Evolutionary conservation across 352 stramenopile species (phyloP).

Genomic region (Thalassiosira allenii): DNA sequence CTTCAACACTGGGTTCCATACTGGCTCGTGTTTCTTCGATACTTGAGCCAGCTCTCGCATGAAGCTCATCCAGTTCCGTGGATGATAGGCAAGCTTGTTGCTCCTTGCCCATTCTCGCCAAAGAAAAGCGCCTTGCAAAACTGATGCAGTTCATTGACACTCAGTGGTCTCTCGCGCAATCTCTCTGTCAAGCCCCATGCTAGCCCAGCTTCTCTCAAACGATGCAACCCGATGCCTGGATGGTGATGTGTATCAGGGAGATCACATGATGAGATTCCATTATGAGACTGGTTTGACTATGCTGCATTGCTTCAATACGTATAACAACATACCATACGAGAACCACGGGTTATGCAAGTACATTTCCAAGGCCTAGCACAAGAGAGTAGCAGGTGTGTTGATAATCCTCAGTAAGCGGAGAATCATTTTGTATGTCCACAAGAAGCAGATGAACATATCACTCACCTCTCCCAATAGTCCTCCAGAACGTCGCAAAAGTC

Average conservation of each 20-base stretch:
- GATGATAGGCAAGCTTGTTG: slow-evolving; percentile 12
- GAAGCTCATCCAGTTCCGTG: slow-evolving; percentile 20
- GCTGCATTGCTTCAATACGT: too few relatives aligned
- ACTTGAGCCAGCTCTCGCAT: background rate
- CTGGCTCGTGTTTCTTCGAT: slow-evolving; percentile 29
- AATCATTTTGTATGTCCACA: too few relatives aligned
- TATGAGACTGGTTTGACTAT: too few relatives aligned
- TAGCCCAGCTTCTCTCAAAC: slow-evolving; percentile 80
- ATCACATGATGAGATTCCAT: too few relatives aligned
- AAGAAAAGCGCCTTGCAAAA: slow-evolving; percentile 32
- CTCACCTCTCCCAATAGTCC: too few relatives aligned
- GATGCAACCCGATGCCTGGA: slow-evolving; percentile 77
- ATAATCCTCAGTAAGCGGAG: too few relatives aligned
- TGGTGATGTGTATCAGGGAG: too few relatives aligned
- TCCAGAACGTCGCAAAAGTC: too few relatives aligned
- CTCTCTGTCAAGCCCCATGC: slow-evolving; percentile 54
- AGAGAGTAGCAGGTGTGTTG: too few relatives aligned
- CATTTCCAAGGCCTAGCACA: slow-evolving; percentile 80
- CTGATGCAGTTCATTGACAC: slow-evolving; percentile 54
- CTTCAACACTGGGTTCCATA: slow-evolving; percentile 56
- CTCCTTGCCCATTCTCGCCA: background rate
- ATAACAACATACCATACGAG: too few relatives aligned
- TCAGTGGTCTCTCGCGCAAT: slow-evolving; percentile 74
- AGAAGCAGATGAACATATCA: too few relatives aligned
- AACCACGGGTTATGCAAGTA: slow-evolving; percentile 80